Percentiles rank a stretch among this genome's conserved stretches.
Evolutionary conservation across 2,329 filamentous ascomycete genomes (phyloP).

Genomic region (Exophiala sp.): DNA sequence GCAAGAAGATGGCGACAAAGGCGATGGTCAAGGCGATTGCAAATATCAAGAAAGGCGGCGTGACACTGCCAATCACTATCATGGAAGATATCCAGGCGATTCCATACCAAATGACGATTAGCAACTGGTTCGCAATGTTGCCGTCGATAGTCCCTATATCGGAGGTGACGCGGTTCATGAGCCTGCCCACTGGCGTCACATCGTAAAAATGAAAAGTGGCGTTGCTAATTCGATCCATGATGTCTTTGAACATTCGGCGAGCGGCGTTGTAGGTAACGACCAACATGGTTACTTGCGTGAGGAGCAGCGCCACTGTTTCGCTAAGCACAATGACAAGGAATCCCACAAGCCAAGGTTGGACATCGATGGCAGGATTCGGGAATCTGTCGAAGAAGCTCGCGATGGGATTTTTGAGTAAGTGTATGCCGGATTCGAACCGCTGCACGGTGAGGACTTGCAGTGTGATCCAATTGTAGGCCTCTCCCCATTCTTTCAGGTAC

Average conservation of each 20-base stretch:
- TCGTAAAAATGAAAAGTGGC: slow-evolving; percentile 90
- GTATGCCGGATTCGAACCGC: slow-evolving; percentile 18
- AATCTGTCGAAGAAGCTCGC: slow-evolving; percentile 46
- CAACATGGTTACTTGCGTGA: slow-evolving; percentile 62
- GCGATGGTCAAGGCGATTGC: slow-evolving; percentile 60
- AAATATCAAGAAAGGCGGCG: slow-evolving; percentile 69
- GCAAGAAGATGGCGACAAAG: slow-evolving; percentile 68
- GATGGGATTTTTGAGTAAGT: slow-evolving; percentile 27
- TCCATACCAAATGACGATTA: slow-evolving; percentile 61
- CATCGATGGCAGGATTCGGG: slow-evolving; percentile 61
- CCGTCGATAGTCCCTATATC: slow-evolving; percentile 88
- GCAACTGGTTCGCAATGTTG: slow-evolving; percentile 69
- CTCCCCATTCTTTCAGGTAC: slow-evolving; percentile 83
- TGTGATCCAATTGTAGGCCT: slow-evolving; percentile 54
- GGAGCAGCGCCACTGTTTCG: slow-evolving; percentile 54
- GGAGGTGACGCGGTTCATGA: slow-evolving; percentile 88
- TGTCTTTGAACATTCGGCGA: slow-evolving; percentile 65
- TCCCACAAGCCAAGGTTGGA: slow-evolving; percentile 66
- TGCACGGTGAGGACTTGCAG: slow-evolving; percentile 30
- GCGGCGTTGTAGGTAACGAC: slow-evolving; percentile 75
- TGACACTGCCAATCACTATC: slow-evolving; percentile 70
- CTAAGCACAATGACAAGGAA: slow-evolving; percentile 61
- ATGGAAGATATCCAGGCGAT: slow-evolving; percentile 69
- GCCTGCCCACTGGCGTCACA: slow-evolving; percentile 74
- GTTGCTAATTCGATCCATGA: slow-evolving; percentile 66